Conservation (phyloP, 306 rosid species). For the Quillaja saponaria region DNA sequence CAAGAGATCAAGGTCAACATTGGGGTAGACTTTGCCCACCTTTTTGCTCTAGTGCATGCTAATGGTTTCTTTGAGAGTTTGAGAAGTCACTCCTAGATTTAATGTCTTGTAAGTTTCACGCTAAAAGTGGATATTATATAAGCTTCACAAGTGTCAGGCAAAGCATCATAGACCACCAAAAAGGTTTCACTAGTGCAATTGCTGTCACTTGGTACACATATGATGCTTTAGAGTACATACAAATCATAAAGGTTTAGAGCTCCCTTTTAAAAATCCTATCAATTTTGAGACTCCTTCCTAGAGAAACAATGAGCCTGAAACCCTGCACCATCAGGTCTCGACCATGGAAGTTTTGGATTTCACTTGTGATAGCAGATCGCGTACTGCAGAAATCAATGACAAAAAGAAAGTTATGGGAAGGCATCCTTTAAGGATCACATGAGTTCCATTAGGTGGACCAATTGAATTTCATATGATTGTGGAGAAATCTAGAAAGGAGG, state of each 20-base stretch:
- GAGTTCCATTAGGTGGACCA: constrained; percentile 48
- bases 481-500: constrained; percentile 34
- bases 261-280: not conserved
- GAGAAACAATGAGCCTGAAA: constrained; percentile 19
- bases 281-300: not conserved
- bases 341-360: constrained; percentile 42
- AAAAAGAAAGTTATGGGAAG: constrained; percentile 41
- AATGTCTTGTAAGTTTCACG: too few species aligned
- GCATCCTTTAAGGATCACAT: constrained; percentile 47
- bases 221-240: not conserved
- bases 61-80: too few species aligned
- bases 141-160: not conserved
- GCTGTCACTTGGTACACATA: not conserved
- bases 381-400: constrained; percentile 41
- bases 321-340: constrained; percentile 10
- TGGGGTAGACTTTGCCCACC: too few species aligned
- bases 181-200: not conserved
- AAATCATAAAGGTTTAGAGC: not conserved
- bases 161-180: not conserved
- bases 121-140: not conserved
- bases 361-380: constrained; percentile 53
- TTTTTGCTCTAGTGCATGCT: too few species aligned
- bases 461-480: constrained; percentile 35
- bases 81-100: too few species aligned
- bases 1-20: too few species aligned